Evolutionary conservation across 208 protist species (phyloP).

Genomic region (Sergeia podlipaevii): DNA sequence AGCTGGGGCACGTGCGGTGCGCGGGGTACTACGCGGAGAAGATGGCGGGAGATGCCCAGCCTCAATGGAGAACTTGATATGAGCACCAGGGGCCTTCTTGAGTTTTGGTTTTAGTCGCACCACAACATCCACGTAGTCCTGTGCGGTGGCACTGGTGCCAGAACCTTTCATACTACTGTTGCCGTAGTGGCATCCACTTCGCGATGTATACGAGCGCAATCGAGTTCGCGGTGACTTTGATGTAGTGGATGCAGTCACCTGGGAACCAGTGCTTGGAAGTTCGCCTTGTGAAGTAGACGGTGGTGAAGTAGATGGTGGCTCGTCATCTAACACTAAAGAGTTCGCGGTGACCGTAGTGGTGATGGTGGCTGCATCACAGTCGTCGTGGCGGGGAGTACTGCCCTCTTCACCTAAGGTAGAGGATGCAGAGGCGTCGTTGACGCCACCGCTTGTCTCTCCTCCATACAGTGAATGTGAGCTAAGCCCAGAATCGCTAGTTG

Average conservation of each 20-base stretch:
- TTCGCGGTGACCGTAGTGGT: background rate
- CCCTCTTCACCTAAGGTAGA: too few species aligned
- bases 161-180: background rate
- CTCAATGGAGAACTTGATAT: background rate
- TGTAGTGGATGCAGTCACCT: background rate
- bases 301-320: background rate
- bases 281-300: background rate
- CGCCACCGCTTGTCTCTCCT: too few species aligned
- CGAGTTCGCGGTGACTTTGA: background rate
- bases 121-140: constrained; percentile 32
- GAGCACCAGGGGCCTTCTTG: background rate
- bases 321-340: background rate
- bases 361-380: too few species aligned
- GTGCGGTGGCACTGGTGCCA: background rate
- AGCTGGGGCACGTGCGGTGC: constrained; percentile 1
- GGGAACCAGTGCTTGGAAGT: background rate
- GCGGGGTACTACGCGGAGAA: background rate
- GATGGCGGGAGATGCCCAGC: too few species aligned
- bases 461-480: too few species aligned
- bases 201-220: background rate
- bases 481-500: too few species aligned
- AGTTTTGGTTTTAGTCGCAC: constrained; percentile 25
- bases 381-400: too few species aligned
- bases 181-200: background rate
- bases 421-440: too few species aligned